Evolutionary conservation across 148 eudicot genomes (phyloP).

Genomic region (Tetragonia tetragonoides): DNA sequence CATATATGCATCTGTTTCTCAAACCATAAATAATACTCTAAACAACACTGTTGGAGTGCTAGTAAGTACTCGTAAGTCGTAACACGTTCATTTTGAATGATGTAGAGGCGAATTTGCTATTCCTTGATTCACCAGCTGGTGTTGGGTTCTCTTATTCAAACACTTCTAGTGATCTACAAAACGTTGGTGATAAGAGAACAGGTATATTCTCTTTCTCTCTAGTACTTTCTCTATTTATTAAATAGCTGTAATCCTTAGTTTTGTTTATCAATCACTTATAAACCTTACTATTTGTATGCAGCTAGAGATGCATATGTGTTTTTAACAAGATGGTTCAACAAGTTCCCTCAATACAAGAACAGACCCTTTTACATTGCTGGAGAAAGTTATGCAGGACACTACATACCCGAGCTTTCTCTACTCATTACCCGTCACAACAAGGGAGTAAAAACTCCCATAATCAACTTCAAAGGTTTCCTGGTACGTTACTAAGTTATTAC

Average conservation of each 20-base stretch:
- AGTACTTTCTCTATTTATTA: neutral
- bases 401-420: conserved; percentile 26
- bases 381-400: conserved; percentile 49
- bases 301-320: conserved; percentile 30
- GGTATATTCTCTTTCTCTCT: neutral
- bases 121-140: conserved; percentile 39
- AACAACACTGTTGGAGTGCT: too few species aligned
- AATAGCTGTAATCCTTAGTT: too few species aligned
- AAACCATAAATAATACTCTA: too few species aligned
- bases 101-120: conserved; percentile 41
- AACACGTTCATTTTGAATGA: neutral
- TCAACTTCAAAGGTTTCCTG: conserved; percentile 35
- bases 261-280: too few species aligned
- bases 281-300: neutral
- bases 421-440: conserved; percentile 23
- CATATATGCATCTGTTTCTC: too few species aligned
- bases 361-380: conserved; percentile 46
- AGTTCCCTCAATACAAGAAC: conserved; percentile 43
- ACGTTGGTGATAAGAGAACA: conserved; percentile 18
- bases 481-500: neutral
- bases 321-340: conserved; percentile 36
- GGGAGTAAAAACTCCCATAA: conserved; percentile 16
- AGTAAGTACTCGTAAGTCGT: too few species aligned
- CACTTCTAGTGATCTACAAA: conserved; percentile 22
- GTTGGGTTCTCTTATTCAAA: conserved; percentile 39